phyloP scores from a whole-genome alignment of 805 yeast genomes.

The Hanseniaspora taiwanica region DNA sequence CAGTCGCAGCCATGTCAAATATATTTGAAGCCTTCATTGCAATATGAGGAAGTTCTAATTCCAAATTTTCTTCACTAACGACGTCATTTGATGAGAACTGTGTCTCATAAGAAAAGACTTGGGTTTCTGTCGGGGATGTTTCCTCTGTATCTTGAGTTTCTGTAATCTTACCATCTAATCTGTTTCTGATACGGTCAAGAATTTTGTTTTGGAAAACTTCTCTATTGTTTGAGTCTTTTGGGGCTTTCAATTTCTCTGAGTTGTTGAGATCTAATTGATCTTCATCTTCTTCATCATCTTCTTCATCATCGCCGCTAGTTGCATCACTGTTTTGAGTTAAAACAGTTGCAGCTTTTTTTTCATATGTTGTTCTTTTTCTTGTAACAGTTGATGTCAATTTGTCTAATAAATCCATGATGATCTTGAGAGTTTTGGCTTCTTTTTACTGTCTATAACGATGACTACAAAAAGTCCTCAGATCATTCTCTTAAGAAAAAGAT shows the following conservation, averaged over 20 bases:
- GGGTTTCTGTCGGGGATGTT: not conserved
- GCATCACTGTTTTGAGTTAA: not conserved
- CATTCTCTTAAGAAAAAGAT: no score
- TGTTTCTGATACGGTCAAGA: constrained; percentile 12
- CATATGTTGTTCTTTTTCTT: not conserved
- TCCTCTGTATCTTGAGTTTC: not conserved
- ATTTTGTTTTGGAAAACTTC: constrained; percentile 4
- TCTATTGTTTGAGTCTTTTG: constrained; percentile 13
- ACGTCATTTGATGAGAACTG: not conserved
- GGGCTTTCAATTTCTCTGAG: no score
- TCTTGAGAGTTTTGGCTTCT: no score
- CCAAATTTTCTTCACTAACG: not conserved
- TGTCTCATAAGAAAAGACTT: not conserved
- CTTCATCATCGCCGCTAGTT: constrained; percentile 1
- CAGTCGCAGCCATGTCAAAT: no score
- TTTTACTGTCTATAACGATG: no score
- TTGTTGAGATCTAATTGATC: no score
- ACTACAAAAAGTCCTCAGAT: no score
- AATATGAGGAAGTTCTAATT: not conserved
- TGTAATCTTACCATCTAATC: constrained; percentile 9
- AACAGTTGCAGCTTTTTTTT: not conserved
- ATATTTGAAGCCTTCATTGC: no score
- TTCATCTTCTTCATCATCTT: constrained; percentile 9
- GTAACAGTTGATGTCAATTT: not conserved
- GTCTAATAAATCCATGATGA: not conserved